Evolutionary conservation across 1,284 basidiomycete genomes (phyloP), one percentile per base, ranked within the genome.

Genomic region (Lentinula novae-zelandiae): DNA sequence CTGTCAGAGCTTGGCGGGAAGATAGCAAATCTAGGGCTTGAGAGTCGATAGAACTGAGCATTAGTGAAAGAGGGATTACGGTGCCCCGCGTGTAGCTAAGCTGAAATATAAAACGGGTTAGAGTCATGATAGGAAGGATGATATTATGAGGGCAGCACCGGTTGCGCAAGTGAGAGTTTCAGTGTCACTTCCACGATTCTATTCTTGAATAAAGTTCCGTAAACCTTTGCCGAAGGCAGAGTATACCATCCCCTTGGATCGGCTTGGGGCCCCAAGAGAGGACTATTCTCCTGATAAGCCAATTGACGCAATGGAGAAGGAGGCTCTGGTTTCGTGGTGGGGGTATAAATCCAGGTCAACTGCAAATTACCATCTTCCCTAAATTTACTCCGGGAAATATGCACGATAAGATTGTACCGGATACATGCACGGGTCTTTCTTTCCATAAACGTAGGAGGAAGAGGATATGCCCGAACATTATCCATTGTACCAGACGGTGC

Each of bases 201-300:
- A 10, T 69, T 64, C 50, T 68, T 69, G 55, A 74, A 77, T 5
- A 78, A 53, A 38, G 64, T 72, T 1, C 77, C 78, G 13, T 61
- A 63, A 6, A 76, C 64, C 5, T 63, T 57, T 15, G 65, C 67
- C 39, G 72, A 64, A 27, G 66, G 68, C 8, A 76, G 63, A 15
- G 67, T 67, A 27, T 65, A 61, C 78, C 78, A 80, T 4, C 77
- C 77, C 17, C 71, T 65, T n/a, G 74, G 73, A 62, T 78, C 77
- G n/a, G 63, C 67, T n/a, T 70, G 67, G 1, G 77, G 77, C 0
- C 70, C 69, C 15, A 70, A 68, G 6, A 74, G 66, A 60, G 65
- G 53, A 15, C 53, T 70, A n/a, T 50, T 31, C 53, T 69, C 70
- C 39, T 74, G 66, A 62, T 76, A 76, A 2, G 75, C 73, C 12